Evolutionary conservation across 1,139 yeast genomes (phyloP), one percentile per base, ranked within the genome.

Genomic region (Trichomonascaceae sp.): DNA sequence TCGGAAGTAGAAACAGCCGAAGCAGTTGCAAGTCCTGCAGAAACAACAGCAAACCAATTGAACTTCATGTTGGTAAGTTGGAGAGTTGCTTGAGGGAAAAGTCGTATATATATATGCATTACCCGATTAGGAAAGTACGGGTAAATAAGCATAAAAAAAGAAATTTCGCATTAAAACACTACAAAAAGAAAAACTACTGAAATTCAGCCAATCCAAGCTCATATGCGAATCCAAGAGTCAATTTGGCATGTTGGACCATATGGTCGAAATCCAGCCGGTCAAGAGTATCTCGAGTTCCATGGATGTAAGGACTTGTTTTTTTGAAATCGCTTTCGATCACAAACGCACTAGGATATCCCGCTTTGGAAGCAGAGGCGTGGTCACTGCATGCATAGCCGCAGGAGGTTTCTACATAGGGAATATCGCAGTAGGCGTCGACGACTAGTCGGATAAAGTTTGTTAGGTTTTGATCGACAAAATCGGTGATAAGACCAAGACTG

Each of bases 301-400:
- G 98, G 59, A 89, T 84, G 65, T 75, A 84, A 50, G 83, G 84
- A 69, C 82, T 84, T 6, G 83, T 75, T 60, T 77, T 76, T 55
- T 79, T 75, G 69, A 88, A 78, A 58, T 79, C 85, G 52, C 88
- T 78, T 70, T 91, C 99, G 60, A 87, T 81, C 54, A 88, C 85
- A 69, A 89, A 87, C 43, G 90, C 79, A 18, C 89, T 79, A 10
- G 97, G 96, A 68, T 78, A 88, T 1, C 97, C 96, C 61, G 81
- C 81, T 67, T 85, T 84, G 52, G 83, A 70, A 1, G 96, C 96
- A 52, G 95, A 83, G 3, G 95, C 87, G 69, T 90, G 96, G 70
- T 91, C 98, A 27, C 95, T 85, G 70, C 98, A 90, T 0, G 96
- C 95, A 65, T 90, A 90, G 0, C 96, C 96, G 72, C 98, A 91